These are phyloP conservation scores for Microsporum ferrugineum DNA, from an alignment of 2,329 filamentous ascomycete species.

Conservation along the genomic window DNA sequence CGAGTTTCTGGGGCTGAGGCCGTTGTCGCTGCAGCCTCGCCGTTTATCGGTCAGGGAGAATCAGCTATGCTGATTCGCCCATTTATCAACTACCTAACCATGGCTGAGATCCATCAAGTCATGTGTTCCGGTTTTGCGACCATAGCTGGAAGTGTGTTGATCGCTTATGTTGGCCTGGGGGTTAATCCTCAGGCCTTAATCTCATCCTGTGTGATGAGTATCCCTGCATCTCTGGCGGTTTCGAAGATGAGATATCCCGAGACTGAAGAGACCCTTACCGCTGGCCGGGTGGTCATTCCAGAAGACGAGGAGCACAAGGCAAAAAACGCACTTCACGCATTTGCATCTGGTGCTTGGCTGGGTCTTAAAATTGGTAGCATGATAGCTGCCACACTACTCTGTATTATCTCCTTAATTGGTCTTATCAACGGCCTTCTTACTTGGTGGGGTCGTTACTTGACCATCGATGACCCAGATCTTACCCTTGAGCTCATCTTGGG, in stretches of 20 bases:
- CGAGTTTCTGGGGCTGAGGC: conserved; percentile 81
- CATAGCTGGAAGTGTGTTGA: conserved; percentile 76
- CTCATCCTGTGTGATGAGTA: conserved; percentile 90
- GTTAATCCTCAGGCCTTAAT: conserved; percentile 76
- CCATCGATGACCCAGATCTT: conserved; percentile 57
- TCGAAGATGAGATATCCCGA: conserved; percentile 86
- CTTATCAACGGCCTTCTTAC: conserved; percentile 65
- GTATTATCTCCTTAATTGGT: conserved; percentile 66
- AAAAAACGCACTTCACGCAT: conserved; percentile 73
- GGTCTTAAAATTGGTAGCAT: conserved; percentile 79
- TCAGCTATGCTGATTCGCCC: conserved; percentile 84
- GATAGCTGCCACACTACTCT: conserved; percentile 68
- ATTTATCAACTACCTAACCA: conserved; percentile 73
- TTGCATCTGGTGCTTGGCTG: conserved; percentile 73
- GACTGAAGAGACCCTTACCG: conserved; percentile 72
- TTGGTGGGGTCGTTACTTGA: conserved; percentile 74
- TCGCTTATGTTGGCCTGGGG: conserved; percentile 74
- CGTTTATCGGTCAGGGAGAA: conserved; percentile 90
- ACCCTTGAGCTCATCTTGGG: conserved; percentile 65
- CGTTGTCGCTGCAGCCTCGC: conserved; percentile 84
- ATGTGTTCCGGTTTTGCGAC: conserved; percentile 90
- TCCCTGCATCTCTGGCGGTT: conserved; percentile 77
- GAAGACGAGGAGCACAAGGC: conserved; percentile 61
- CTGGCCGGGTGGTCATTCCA: conserved; percentile 67
- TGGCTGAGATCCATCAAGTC: conserved; percentile 80